Evolutionary conservation across 2,329 filamentous ascomycete genomes (phyloP), one percentile per base, ranked within the genome.

Genomic region (Exophiala viscosa): DNA sequence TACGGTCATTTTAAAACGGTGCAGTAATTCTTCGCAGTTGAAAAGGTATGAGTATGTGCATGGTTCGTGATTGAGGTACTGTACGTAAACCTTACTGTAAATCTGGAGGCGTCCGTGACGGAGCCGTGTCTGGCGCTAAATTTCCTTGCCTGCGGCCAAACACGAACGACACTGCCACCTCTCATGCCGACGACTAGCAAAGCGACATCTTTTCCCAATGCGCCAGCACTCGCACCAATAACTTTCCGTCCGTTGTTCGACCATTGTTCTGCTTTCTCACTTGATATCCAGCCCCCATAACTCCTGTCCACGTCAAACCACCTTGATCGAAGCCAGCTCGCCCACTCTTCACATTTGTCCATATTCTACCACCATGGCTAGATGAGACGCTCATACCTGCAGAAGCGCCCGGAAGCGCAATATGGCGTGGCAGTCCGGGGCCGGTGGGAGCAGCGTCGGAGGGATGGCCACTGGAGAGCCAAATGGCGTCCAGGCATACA

Each of bases 351-450:
- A 46, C 15, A 35, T 47, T 35, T 32, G 14, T 23, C 23, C 23
- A 28, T 28, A 33, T 32, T 40, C 36, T 10, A 38, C 35, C 48
- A 45, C 36, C 48, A 62, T 62, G 60, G 54, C 52, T 61, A 59
- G 57, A 62, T 62, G 60, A 62, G 36, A 55, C 18, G 48, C 6
- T 35, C 46, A 54, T 45, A 41, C 47, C 18, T 38, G 44, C 38
- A 47, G 38, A 45, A 54, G 59, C 59, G 59, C 54, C 53, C 47
- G 44, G 50, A 43, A 55, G 59, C 60, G 59, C 59, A 61, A 48
- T 32, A 63, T 63, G 60, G 60, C 60, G 55, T 63, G 60, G 60
- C 60, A 63, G 57, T 52, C 59, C 23, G 57, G 55, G 56, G 52
- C 60, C 52, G 60, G 57, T 38, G 60, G 55, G 35, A 50, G 46